Evolutionary conservation across 495 filamentous ascomycete genomes (phyloP).

Genomic region (Aspergillus coremiiformis): DNA sequence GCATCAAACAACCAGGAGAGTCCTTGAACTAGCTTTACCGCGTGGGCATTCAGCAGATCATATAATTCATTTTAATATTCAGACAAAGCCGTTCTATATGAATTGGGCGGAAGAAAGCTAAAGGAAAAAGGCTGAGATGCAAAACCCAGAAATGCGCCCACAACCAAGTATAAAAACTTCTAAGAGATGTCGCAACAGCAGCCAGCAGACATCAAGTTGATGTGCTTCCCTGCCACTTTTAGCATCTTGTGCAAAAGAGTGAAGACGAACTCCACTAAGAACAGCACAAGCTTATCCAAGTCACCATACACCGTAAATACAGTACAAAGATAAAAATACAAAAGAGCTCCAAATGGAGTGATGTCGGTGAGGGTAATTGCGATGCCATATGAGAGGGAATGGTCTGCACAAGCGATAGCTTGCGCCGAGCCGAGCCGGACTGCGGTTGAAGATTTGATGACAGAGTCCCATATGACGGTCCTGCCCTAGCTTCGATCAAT

Average conservation of each 20-base stretch:
- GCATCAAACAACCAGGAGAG: too few relatives aligned
- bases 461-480: neutral
- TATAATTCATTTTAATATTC: neutral
- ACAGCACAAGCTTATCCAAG: neutral
- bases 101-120: neutral
- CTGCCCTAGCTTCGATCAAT: neutral
- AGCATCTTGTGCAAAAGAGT: neutral
- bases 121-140: neutral
- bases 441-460: neutral
- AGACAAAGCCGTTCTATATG: neutral
- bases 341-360: neutral
- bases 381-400: neutral
- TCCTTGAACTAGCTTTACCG: too few relatives aligned
- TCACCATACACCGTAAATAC: neutral
- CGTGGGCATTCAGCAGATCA: neutral
- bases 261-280: neutral
- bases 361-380: neutral
- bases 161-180: slow-evolving; percentile 4
- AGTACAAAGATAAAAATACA: neutral
- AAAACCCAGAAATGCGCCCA: slow-evolving; percentile 8
- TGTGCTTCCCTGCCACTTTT: neutral
- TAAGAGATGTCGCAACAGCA: neutral
- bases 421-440: neutral
- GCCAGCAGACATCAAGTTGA: neutral
- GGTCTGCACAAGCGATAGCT: neutral